A percentile compares a stretch with the other conserved stretches of the same genome.
Evolutionary conservation across 2,329 filamentous ascomycete genomes (phyloP).

Genomic region (Pseudocercospora crystallina): DNA sequence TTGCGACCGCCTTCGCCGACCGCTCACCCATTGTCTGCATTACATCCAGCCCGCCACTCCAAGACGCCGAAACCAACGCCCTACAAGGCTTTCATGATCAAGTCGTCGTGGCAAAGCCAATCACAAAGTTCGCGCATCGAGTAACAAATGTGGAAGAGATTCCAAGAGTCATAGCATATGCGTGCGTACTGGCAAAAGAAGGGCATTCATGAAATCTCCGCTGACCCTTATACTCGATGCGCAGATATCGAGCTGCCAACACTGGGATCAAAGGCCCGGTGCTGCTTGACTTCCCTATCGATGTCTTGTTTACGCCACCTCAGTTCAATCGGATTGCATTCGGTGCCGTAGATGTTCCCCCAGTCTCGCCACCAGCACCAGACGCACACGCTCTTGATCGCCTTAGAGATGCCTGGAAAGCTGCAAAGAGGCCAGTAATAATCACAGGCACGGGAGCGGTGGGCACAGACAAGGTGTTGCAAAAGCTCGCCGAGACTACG

Average conservation of each 20-base stretch:
- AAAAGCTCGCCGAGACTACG: conserved; percentile 37
- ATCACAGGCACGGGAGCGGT: conserved; percentile 44
- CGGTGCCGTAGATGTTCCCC: conserved; percentile 41
- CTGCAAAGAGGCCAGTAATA: conserved; percentile 42
- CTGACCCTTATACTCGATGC: too few species aligned
- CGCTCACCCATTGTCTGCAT: conserved; percentile 47
- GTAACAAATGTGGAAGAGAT: conserved; percentile 47
- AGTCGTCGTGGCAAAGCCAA: conserved; percentile 43
- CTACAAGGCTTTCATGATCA: conserved; percentile 51
- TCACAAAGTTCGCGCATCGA: conserved; percentile 50
- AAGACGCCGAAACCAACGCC: conserved; percentile 48
- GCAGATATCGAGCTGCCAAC: conserved; percentile 17
- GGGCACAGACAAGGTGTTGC: conserved; percentile 29
- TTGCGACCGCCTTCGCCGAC: conserved; percentile 49
- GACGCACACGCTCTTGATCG: conserved; percentile 38
- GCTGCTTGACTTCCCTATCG: conserved; percentile 41
- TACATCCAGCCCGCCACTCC: conserved; percentile 46
- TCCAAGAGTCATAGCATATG: conserved; percentile 46
- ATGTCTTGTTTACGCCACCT: conserved; percentile 45
- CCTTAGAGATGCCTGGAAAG: conserved; percentile 34
- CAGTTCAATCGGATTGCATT: conserved; percentile 40
- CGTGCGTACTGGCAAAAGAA: conserved; percentile 13
- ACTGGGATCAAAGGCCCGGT: conserved; percentile 44
- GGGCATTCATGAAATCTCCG: too few species aligned
- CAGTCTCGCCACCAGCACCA: conserved; percentile 38